Evolutionary conservation across 345 rosid species (phyloP), one percentile per base, ranked within the genome.

Genomic region (Angophora floribunda): DNA sequence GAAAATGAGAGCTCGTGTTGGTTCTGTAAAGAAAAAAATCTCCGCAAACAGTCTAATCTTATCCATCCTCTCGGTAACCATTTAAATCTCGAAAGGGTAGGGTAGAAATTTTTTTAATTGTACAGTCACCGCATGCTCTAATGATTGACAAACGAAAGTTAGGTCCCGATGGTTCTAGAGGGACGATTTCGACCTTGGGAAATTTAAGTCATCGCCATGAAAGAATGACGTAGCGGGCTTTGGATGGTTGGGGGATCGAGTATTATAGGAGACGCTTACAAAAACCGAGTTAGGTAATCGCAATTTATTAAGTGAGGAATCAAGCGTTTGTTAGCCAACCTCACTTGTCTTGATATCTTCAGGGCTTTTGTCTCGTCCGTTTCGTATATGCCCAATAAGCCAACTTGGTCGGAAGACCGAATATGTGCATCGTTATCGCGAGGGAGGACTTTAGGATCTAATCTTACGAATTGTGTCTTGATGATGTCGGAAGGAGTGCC

Each of bases 181-280:
- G 41, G 11, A 7, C 26, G 61, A 21, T 21, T 55, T 55, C 9
- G 10, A 55, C 61, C 26, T 55, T 55, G 3, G 24, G 21, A 21
- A 70, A 70, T 8, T 24, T 32, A 70, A 32, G 26, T 9, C 17
- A 70, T 9, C 9, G 36, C 9, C 10, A 26, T 1, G 13, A 36
- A 70, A 21, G 0, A 5, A 19, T 2, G 45, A 70, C 47, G 17
- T 1, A 7, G 4, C 4, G 7, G 26, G 3, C 0, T 70, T 17
- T 0, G 44, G 0, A 70, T 70, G 13, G 3, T 36, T 5, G 14
- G 13, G 6, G 26, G 36, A 19, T 21, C 11, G 82, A 36, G 82
- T 36, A 36, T 19, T 36, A 10, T 36, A 70, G 17, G 47, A 70
- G 47, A 75, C 2, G 26, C 21, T 36, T 16, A 36, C 47, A 12